Conservation (phyloP, 2,329 filamentous ascomycete species). For the Aspergillus tubingensis region DNA sequence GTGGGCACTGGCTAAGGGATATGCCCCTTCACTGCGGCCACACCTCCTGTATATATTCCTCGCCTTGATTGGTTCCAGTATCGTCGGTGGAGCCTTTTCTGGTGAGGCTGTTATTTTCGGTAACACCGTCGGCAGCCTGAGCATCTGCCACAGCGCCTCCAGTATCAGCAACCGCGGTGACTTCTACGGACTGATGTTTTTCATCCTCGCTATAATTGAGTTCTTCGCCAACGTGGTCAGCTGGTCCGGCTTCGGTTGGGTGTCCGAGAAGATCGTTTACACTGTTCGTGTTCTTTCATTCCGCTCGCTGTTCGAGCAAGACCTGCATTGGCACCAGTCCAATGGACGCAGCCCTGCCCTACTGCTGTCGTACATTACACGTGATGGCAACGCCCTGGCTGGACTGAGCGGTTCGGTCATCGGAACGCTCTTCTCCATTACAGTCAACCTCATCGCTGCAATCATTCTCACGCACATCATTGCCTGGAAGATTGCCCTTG, state of each 20-base stretch:
- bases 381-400: conserved; percentile 66
- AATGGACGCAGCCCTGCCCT: conserved; percentile 61
- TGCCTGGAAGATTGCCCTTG: conserved; percentile 74
- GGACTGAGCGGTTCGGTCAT: conserved; percentile 71
- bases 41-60: conserved; percentile 49
- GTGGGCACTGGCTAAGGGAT: conserved; percentile 32
- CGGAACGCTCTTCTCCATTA: conserved; percentile 67
- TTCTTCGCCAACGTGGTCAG: conserved; percentile 64
- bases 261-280: conserved; percentile 67
- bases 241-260: conserved; percentile 58
- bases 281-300: conserved; percentile 65
- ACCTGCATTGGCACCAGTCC: conserved; percentile 71
- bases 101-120: conserved; percentile 63
- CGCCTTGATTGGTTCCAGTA: conserved; percentile 53
- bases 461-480: conserved; percentile 70
- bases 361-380: conserved; percentile 68
- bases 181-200: conserved; percentile 61
- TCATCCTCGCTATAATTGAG: conserved; percentile 61
- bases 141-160: conserved; percentile 52
- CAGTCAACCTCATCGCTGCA: conserved; percentile 67
- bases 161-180: conserved; percentile 53
- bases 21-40: conserved; percentile 35
- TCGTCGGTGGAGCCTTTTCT: conserved; percentile 61
- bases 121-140: conserved; percentile 60
- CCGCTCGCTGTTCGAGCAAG: conserved; percentile 65